Percentiles rank a stretch among this genome's conserved stretches.
Evolutionary conservation across 495 filamentous ascomycete species (phyloP).

Genomic region (Aspergillus steynii): DNA sequence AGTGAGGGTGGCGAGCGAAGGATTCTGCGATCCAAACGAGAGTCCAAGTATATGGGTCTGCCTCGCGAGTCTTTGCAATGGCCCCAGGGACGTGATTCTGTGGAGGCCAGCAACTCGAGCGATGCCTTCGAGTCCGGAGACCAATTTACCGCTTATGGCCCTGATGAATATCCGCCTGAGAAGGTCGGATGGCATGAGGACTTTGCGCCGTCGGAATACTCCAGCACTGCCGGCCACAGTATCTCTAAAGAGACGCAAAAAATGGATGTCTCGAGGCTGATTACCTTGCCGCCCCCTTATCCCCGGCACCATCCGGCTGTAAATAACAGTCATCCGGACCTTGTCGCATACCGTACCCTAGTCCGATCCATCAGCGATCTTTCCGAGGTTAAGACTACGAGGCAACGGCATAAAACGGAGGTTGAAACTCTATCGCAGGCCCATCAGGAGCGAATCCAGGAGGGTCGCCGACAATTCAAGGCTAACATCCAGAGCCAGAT

Average conservation of each 20-base stretch:
- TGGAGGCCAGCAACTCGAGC: constrained; percentile 28
- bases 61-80: constrained; percentile 73
- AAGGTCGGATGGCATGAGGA: constrained; percentile 79
- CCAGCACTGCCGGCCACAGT: constrained; percentile 15
- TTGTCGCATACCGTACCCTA: constrained; percentile 71
- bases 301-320: constrained; percentile 92
- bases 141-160: constrained; percentile 45
- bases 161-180: constrained; percentile 79
- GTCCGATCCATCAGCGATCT: constrained; percentile 79
- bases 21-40: constrained; percentile 72
- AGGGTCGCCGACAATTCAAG: constrained; percentile 52
- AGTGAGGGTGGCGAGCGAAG: constrained; percentile 49
- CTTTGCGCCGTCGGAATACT: constrained; percentile 36
- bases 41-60: constrained; percentile 94
- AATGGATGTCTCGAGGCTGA: constrained; percentile 86
- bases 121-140: constrained; percentile 28
- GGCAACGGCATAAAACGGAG: constrained; percentile 55
- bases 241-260: constrained; percentile 42
- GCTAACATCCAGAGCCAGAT: constrained; percentile 73
- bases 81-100: constrained; percentile 39
- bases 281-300: constrained; percentile 91
- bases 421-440: constrained; percentile 37
- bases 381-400: constrained; percentile 66
- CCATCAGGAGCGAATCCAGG: constrained; percentile 42
- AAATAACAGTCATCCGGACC: constrained; percentile 90